Base-by-base conservation (phyloP, 176 grass and related monocot species). In the Paspalum vaginatum region DNA sequence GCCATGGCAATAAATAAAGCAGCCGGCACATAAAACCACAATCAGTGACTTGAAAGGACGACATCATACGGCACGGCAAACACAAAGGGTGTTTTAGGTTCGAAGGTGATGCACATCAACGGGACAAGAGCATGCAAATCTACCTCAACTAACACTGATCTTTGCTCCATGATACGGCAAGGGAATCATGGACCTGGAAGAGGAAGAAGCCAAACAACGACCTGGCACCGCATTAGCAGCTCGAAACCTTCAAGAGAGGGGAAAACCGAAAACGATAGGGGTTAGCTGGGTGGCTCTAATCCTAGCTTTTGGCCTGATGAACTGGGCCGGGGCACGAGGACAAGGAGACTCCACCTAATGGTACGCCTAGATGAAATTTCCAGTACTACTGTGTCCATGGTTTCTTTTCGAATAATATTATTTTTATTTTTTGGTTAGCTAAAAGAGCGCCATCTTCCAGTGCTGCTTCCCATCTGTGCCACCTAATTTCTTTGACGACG, bases 211-310 rank as follows among this genome's bases (percentile, higher is more conserved):
- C 4, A 24, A 13, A 67, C 56, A 85, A 65, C 16, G 82, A 89
- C 82, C 77, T 25, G 41, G 26, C 47, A 89, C 47, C 81, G 51
- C 39, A 53, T 57, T 76, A 77, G 72, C 77, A 85, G 73, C 48
- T 81, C 45, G 82, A 60, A 89, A 77, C n/a, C 87, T 89, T 85
- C 44, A 61, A 77, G 57, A 77, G 43, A 8, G 72, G 49, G 44
- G 51, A 81, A 77, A 18, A 62, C 65, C 32, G 87, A 85, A 64
- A 89, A 81, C 62, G 87, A 89, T 59, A 64, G 61, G 64, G 22
- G 82, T 89, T 89, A 85, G 87, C 87, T 85, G 77, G 48, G 77
- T 85, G 80, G 87, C 82, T 50, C 71, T 85, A 89, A 81, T 81
- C 87, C 72, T 0, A 56, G 37, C 71, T 85, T 83, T 81, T 71